A percentile compares a stretch with the other conserved stretches of the same genome.
phyloP scores from a whole-genome alignment of 2,329 filamentous ascomycete genomes.

The Endoconidiophora laricicola region DNA sequence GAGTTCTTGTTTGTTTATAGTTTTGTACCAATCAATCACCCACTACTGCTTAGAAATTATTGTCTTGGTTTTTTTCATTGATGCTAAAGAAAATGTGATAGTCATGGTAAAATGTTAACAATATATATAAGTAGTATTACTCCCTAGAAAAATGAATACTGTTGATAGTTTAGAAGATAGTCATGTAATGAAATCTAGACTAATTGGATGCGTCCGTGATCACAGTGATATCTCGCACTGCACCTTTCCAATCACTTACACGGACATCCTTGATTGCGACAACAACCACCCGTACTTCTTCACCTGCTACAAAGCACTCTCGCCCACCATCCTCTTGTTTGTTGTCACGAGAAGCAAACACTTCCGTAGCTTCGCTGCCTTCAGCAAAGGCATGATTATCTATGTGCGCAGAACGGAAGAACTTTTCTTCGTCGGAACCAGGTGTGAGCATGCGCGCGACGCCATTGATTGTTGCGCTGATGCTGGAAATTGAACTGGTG shows the following conservation, averaged over 20 bases:
- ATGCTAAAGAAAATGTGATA: too few species aligned
- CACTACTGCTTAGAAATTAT: too few species aligned
- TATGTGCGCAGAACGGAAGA: conserved; percentile 67
- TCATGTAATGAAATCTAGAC: too few species aligned
- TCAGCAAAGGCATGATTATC: conserved; percentile 77
- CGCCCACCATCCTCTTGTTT: conserved; percentile 32
- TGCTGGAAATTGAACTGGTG: conserved; percentile 69
- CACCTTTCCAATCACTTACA: conserved; percentile 92
- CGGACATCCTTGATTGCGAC: conserved; percentile 72
- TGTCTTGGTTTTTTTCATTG: too few species aligned
- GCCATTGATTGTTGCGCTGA: conserved; percentile 90
- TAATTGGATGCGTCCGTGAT: not conserved
- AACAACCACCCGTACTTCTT: conserved; percentile 73
- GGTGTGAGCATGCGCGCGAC: conserved; percentile 54
- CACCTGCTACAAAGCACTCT: conserved; percentile 58
- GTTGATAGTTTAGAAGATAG: too few species aligned
- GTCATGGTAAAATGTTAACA: too few species aligned
- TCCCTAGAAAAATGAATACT: too few species aligned
- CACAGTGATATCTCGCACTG: conserved; percentile 47
- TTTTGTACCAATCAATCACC: too few species aligned
- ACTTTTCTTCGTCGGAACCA: conserved; percentile 68
- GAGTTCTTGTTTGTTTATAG: too few species aligned
- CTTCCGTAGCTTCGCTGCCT: conserved; percentile 8
- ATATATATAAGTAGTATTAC: too few species aligned
- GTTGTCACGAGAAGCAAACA: conserved; percentile 21